A percentile compares a stretch with the other conserved stretches of the same genome.
Conservation (phyloP, 2,329 filamentous ascomycete species). For the Colletotrichum abscissum region DNA sequence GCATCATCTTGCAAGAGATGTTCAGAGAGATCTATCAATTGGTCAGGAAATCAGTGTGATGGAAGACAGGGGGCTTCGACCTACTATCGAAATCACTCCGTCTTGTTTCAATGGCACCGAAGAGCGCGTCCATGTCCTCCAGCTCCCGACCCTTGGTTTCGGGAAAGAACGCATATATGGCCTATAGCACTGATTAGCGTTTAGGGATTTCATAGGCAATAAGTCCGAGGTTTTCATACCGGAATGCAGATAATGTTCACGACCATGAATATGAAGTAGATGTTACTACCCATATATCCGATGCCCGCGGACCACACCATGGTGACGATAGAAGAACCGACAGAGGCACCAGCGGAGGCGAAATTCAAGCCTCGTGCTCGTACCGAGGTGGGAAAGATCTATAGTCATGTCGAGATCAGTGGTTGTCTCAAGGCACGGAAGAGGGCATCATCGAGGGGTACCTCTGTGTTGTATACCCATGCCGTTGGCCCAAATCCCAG, state of each 20-base stretch:
- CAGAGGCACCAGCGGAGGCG: constrained; percentile 63
- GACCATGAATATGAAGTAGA: constrained; percentile 69
- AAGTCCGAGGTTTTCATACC: constrained; percentile 40
- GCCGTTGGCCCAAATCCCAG: constrained; percentile 67
- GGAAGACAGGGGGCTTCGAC: background rate
- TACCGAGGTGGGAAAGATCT: constrained; percentile 69
- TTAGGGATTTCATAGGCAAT: background rate
- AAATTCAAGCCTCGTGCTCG: constrained; percentile 67
- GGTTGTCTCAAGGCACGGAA: background rate
- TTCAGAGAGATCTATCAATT: background rate
- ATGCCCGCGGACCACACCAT: constrained; percentile 68
- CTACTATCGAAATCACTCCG: constrained; percentile 5
- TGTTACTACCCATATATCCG: constrained; percentile 58
- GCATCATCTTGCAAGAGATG: constrained; percentile 8
- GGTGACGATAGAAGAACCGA: constrained; percentile 65
- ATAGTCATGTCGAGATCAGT: background rate
- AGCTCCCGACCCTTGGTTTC: constrained; percentile 55
- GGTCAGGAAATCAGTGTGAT: background rate
- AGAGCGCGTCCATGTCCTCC: constrained; percentile 58
- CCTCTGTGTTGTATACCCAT: constrained; percentile 71
- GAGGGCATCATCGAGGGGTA: constrained; percentile 39
- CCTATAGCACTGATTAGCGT: constrained; percentile 37
- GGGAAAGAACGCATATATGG: constrained; percentile 55
- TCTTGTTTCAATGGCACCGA: constrained; percentile 40
- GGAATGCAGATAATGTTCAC: constrained; percentile 61